Conservation (phyloP, 306 rosid genomes). For the Glycine tomentella region DNA sequence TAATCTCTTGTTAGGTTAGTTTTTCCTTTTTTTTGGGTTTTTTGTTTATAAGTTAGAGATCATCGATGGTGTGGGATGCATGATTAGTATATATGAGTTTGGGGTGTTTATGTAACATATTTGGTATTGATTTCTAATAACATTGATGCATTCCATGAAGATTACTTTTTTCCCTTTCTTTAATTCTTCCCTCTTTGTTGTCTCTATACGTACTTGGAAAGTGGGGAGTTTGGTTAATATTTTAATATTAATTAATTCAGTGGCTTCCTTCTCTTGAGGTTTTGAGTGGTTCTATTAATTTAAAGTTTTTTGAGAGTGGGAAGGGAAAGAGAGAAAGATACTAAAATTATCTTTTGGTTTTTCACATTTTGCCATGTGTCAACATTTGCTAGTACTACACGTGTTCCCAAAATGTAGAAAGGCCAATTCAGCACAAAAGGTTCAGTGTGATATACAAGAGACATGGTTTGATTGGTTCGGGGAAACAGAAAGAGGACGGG, state of each 20-base stretch:
- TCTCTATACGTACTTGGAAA: background rate
- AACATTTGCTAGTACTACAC: background rate
- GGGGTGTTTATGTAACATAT: conserved; percentile 15
- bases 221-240: background rate
- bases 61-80: conserved; percentile 32
- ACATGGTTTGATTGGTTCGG: background rate
- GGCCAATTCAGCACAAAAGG: conserved; percentile 20
- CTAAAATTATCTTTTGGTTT: background rate
- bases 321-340: background rate
- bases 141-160: background rate
- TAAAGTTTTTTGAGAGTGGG: too few species aligned
- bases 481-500: conserved; percentile 28
- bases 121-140: conserved; percentile 46
- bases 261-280: too few species aligned
- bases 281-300: background rate
- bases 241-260: background rate
- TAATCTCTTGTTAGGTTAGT: background rate
- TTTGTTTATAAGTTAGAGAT: conserved; percentile 32
- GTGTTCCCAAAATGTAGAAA: conserved; percentile 40
- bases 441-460: background rate
- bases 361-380: conserved; percentile 23
- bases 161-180: background rate
- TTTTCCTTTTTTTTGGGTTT: background rate
- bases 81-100: conserved; percentile 39
- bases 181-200: background rate